Percentiles rank a stretch among this genome's conserved stretches.
These are phyloP conservation scores for Eucalyptus victrix DNA, from an alignment of 345 rosid genomes.

Conservation along the genomic window DNA sequence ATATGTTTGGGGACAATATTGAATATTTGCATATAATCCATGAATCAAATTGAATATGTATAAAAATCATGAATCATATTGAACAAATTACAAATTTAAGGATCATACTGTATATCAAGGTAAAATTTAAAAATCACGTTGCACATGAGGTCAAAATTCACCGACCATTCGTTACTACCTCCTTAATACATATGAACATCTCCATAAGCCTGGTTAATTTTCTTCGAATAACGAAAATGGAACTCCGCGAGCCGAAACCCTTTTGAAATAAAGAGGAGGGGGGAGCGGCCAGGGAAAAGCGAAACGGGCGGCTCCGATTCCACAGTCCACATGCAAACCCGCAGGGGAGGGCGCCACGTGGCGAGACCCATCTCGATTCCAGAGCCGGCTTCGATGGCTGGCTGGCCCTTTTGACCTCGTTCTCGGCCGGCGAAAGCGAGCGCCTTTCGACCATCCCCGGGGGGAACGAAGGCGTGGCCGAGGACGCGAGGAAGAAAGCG, in stretches of 20 bases:
- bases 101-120: rapidly evolving
- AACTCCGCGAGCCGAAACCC: neutral
- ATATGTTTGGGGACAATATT: rapidly evolving
- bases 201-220: neutral
- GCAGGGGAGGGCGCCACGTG: neutral
- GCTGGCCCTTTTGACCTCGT: constrained; percentile 2
- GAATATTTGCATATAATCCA: neutral
- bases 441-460: neutral
- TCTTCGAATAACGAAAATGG: neutral
- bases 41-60: rapidly evolving
- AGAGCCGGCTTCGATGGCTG: constrained; percentile 3
- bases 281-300: neutral
- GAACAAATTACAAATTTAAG: rapidly evolving
- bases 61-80: rapidly evolving
- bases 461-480: neutral
- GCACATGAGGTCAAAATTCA: no score
- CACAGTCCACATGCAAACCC: neutral
- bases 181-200: neutral
- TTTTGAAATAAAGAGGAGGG: neutral
- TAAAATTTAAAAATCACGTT: rapidly evolving
- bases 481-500: neutral
- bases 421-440: neutral
- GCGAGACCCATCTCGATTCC: neutral
- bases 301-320: neutral
- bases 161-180: no score